phyloP scores from a whole-genome alignment of 139 green algal genomes.

The Mesotaenium endlicherianum region DNA sequence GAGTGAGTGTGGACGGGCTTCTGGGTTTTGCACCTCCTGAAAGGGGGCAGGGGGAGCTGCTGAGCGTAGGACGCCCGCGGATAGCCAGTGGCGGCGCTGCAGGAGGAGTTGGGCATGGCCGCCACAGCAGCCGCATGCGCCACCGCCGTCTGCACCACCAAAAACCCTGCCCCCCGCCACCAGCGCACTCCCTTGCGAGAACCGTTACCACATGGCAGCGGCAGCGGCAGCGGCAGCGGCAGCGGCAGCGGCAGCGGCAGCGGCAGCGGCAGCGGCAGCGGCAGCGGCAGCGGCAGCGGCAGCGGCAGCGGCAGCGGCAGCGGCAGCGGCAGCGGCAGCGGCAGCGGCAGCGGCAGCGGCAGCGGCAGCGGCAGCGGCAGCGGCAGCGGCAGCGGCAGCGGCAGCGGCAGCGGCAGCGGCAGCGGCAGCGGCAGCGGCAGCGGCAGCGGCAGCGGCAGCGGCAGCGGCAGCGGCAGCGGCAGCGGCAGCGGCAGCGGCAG shows the following conservation, averaged over 20 bases:
- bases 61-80: neutral
- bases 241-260: neutral
- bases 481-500: slow-evolving; percentile 13
- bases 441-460: slow-evolving; percentile 3
- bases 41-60: slow-evolving; percentile 7
- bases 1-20: neutral
- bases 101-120: neutral
- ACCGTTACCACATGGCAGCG: too few species aligned
- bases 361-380: neutral
- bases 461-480: slow-evolving; percentile 16
- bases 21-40: neutral
- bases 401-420: neutral
- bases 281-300: neutral
- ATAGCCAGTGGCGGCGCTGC: neutral
- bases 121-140: neutral
- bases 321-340: slow-evolving; percentile 3
- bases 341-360: slow-evolving; percentile 12
- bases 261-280: neutral
- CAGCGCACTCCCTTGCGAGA: too few species aligned
- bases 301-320: slow-evolving; percentile 4
- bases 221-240: neutral
- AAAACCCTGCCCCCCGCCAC: slow-evolving; percentile 8
- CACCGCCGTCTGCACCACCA: slow-evolving; percentile 4
- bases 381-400: slow-evolving; percentile 1
- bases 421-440: slow-evolving; percentile 1